Conservation (phyloP, 78 protist species). For the Dictyostelium brefeldianum region DNA sequence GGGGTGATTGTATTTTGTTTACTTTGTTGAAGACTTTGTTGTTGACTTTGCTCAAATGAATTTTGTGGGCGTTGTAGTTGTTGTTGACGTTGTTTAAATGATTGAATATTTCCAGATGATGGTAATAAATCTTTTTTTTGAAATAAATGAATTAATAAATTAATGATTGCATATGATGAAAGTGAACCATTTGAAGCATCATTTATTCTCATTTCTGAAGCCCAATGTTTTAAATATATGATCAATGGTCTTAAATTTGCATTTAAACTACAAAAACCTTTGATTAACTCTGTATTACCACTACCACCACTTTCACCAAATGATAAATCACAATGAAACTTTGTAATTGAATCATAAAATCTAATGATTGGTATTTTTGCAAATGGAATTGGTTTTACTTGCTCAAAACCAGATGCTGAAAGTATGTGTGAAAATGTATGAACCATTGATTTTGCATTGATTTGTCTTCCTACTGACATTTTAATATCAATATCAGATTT, state of each 20-base stretch:
- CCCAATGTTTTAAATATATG: neutral
- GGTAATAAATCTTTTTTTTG: neutral
- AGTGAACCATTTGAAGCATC: neutral
- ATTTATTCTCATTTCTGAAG: neutral
- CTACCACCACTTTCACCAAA: neutral
- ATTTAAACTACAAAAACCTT: neutral
- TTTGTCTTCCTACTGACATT: neutral
- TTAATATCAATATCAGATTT: neutral
- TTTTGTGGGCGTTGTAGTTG: neutral
- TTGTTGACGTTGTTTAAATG: neutral
- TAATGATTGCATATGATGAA: neutral
- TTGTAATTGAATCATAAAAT: neutral
- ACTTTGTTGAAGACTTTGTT: neutral
- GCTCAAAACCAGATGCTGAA: neutral
- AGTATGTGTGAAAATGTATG: neutral
- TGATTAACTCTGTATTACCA: neutral
- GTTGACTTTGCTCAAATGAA: neutral
- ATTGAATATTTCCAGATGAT: neutral
- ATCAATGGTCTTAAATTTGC: neutral
- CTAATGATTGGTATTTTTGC: neutral
- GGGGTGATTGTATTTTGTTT: too few species aligned
- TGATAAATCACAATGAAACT: neutral
- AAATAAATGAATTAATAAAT: neutral
- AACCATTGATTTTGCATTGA: neutral
- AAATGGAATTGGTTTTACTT: neutral